Base-by-base conservation (phyloP, 2,329 filamentous ascomycete species). In the Beauveria brongniartii region DNA sequence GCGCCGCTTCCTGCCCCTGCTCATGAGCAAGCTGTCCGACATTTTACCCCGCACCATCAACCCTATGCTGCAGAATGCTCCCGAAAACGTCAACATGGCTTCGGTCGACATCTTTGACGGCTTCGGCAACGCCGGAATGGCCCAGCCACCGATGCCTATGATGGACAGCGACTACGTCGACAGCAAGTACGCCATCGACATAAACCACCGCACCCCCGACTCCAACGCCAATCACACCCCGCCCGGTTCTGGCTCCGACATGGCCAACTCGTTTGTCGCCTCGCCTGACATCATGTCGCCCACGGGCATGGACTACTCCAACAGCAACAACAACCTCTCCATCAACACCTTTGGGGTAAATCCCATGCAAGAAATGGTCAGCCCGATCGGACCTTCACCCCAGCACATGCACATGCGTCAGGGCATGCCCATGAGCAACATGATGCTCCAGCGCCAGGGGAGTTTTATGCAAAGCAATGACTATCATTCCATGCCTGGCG, bases 21-120 rank as follows among this genome's bases (percentile, higher is more conserved):
- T 96, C 1, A 75, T 94, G 60, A 83, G 82, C 70, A 94, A 93
- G 75, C 82, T 93, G 44, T 81, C 87, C 63, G 88, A 93, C 47
- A 80, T 88, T 3, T 75, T 92, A 3, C 88, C 88, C 8, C 79
- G 79, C 16, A 75, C 87, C 18, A 78, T 80, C 62, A 84, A 81
- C 65, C 85, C 84, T 1, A 81, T 84, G 76, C 78, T 87, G 16
- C 80, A 82, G 63, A 81, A 81, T 20, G 77, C 81, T 0, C 84
- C 85, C 0, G 84, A 87, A 55, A 82, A 76, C 46, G 66, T 77
- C 64, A 74, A 75, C 63, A 75, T 87, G 46, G 72, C 78, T 68
- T 78, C 76, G 61, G 77, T 86, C 10, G 85, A 88, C 60, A 83
- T 88, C 8, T 88, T 88, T 61, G 85, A 88, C 65, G 85, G 84